Evolutionary conservation across 306 rosid species (phyloP), one percentile per base, ranked within the genome.

Genomic region (Castanea sativa): DNA sequence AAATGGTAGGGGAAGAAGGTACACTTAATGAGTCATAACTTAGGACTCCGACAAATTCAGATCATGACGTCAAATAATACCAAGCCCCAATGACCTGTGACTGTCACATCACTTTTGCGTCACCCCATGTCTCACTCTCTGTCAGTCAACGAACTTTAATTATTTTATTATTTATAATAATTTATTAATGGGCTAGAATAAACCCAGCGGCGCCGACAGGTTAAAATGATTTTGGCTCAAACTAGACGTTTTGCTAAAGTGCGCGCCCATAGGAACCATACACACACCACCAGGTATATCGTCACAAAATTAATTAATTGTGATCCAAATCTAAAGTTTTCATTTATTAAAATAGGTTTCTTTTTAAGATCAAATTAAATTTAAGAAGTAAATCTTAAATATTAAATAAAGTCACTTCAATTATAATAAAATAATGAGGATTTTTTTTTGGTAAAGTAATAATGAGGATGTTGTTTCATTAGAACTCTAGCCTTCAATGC

Each of bases 121-220:
- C 91, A 85, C 72, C 78, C 78, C 83, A 82, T 55, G 77, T 77
- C 81, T 79, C 85, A 74, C 2, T 1, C 25, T 60, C 69, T 30
- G 13, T 14, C 81, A 85, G 83, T 84, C 88, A 82, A 82, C 81
- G 73, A 21, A 27, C 52, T 58, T 56, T 49, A 49, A 49, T 10
- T 49, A 49, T 13, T 41, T 41, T 8, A 38, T 1, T 38, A 38
- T 38, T 38, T 38, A 38, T 12, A 59, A 3, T 18, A 30, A 30
- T 13, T 3, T 8, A 65, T 18, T 29, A 23, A 23, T 21, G 14
- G 25, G 6, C 0, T 18, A 14, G 12, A 8, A 45, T 33, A 19
- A 73, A 53, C 57, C 49, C 82, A 80, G 78, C 79, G 82, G 74
- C 87, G 82, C 84, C 84, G 82, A 77, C 86, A 23, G 65, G 30